Percentiles rank a stretch among this genome's conserved stretches.
Evolutionary conservation across 176 grass and related monocot species (phyloP).

Genomic region (Bromus sterilis): DNA sequence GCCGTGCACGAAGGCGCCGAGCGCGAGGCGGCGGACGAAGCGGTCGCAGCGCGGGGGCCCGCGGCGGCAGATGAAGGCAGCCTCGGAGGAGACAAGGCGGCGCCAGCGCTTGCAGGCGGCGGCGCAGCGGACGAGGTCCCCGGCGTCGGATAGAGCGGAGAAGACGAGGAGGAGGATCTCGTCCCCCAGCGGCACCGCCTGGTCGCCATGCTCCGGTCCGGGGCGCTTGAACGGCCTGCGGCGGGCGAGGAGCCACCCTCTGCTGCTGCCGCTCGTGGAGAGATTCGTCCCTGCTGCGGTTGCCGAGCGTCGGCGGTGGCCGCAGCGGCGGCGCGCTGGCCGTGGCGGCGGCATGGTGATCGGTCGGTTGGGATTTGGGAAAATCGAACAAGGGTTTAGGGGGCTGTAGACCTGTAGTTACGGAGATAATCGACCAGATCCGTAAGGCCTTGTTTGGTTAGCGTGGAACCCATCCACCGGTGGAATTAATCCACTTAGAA

Average conservation of each 20-base stretch:
- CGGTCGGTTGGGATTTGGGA: neutral
- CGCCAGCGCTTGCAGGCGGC: conserved; percentile 2
- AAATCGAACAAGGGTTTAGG: neutral
- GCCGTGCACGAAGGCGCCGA: neutral
- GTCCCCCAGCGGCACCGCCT: neutral
- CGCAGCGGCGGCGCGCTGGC: neutral
- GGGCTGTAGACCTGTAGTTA: neutral
- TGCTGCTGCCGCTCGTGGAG: neutral
- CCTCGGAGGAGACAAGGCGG: conserved; percentile 30
- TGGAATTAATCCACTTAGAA: too few relatives aligned
- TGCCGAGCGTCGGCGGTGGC: neutral
- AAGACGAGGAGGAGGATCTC: conserved; percentile 3
- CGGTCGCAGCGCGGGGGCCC: conserved; percentile 1
- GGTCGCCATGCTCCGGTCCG: neutral
- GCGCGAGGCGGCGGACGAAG: neutral
- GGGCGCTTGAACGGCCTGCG: neutral
- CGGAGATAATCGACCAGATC: too few relatives aligned
- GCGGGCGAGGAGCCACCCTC: neutral
- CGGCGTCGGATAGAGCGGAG: neutral
- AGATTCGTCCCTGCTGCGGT: neutral
- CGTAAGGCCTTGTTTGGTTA: too few relatives aligned
- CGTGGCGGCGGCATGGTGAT: neutral
- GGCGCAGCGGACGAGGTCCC: conserved; percentile 15
- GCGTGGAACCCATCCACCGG: too few relatives aligned
- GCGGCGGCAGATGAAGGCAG: conserved; percentile 6